These are phyloP conservation scores for Calonectria henricotiae DNA, from an alignment of 2,329 filamentous ascomycete genomes.

Conservation along the genomic window DNA sequence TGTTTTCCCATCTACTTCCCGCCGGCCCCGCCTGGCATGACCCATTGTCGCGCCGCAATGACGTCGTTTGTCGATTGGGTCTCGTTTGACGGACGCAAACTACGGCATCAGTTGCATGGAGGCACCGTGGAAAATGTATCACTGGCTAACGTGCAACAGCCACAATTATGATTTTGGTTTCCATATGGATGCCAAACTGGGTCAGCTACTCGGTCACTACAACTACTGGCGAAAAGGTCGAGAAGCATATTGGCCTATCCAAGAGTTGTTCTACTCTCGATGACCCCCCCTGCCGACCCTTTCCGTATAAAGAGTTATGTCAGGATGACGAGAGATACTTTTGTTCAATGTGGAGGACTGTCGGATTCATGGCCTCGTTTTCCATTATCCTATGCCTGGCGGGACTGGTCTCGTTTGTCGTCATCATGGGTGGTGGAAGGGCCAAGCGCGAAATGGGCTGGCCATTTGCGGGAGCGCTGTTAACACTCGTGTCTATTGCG, in stretches of 20 bases:
- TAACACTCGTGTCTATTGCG: constrained; percentile 77
- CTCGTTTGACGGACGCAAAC: neutral
- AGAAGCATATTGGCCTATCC: constrained; percentile 84
- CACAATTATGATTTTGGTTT: constrained; percentile 79
- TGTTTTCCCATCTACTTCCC: constrained; percentile 39
- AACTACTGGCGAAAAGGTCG: constrained; percentile 64
- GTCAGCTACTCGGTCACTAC: constrained; percentile 74
- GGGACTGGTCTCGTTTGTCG: constrained; percentile 83
- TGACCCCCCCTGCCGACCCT: constrained; percentile 70
- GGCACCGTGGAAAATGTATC: constrained; percentile 10
- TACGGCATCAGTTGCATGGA: neutral
- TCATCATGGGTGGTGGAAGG: constrained; percentile 85
- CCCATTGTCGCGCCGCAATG: constrained; percentile 43
- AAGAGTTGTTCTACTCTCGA: constrained; percentile 82
- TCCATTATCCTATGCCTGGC: constrained; percentile 87
- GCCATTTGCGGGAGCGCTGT: constrained; percentile 79
- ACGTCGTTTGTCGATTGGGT: constrained; percentile 43
- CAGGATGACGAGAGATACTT: constrained; percentile 76
- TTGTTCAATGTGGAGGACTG: constrained; percentile 92
- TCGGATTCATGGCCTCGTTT: constrained; percentile 91
- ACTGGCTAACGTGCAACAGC: constrained; percentile 66
- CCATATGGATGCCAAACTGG: constrained; percentile 82
- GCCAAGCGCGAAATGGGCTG: constrained; percentile 87
- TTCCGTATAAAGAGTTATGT: constrained; percentile 57
- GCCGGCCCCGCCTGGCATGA: constrained; percentile 34